Base-by-base conservation (phyloP, 192 early-diverging fungal species). In the Coemansia furcata region DNA sequence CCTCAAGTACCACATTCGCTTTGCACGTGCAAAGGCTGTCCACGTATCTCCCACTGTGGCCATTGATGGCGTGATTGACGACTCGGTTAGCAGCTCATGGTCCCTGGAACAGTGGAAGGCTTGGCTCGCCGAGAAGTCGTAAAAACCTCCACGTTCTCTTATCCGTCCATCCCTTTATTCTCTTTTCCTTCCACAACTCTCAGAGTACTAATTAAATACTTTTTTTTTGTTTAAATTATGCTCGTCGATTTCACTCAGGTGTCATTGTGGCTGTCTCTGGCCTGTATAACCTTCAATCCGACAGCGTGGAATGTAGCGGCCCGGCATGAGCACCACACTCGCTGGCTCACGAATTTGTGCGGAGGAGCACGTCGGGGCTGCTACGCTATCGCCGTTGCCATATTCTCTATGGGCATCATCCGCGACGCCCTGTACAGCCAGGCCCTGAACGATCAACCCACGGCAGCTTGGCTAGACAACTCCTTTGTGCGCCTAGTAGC, bases 221-320 rank as follows among this genome's bases (percentile, higher is more conserved):
- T 65, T 50, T 15, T 50, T 65, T 38, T 21, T 52, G 36, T 65
- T 30, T 32, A 39, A 44, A 30, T n/a, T 29, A 50, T 35, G 44
- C 54, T 86, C 15, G 73, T 94, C 43, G 85, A 94, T 78, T 87
- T 88, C 64, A 68, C 68, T 44, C 80, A 92, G 71, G 73, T 86
- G 19, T 83, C 87, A 23, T 82, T 97, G 43, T 93, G 89, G 85
- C 58, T 89, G 47, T 68, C 89, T 23, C 73, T 91, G 21, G 90
- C 77, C 12, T 87, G 85, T 62, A 91, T 97, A 47, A 65, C 90
- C 17, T 95, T 97, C 84, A 95, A 94, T 62, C 95, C 95, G 44
- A 73, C 86, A 26, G 92, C 89, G 71, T 97, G 95, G 95, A 97
- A 97, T 80, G 87, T 92, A 33, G 91, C 89, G 9, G 95, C 95